A percentile compares a stretch with the other conserved stretches of the same genome.
Evolutionary conservation across 2,329 filamentous ascomycete genomes (phyloP).

Genomic region (Ophiostoma australiae): DNA sequence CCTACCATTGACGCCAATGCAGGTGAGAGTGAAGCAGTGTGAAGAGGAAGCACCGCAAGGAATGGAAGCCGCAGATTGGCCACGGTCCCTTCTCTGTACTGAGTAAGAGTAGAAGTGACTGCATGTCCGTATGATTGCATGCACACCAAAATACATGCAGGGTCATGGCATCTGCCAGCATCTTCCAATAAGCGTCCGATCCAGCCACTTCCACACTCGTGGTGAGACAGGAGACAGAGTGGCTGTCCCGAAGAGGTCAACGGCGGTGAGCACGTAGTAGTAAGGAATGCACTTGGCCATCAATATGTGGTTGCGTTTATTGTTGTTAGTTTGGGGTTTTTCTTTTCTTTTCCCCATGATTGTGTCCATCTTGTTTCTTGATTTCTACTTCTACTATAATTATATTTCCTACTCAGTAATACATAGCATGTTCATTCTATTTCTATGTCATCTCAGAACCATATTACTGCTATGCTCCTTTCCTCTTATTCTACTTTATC

Average conservation of each 20-base stretch:
- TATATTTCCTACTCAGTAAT: no score
- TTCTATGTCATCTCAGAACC: no score
- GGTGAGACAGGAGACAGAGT: background rate
- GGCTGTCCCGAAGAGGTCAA: background rate
- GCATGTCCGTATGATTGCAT: background rate
- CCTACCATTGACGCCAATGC: slow-evolving; percentile 2
- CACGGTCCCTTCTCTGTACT: background rate
- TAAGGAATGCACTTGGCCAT: no score
- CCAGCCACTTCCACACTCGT: background rate
- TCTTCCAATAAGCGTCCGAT: slow-evolving; percentile 3
- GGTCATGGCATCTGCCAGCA: background rate
- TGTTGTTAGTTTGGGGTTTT: background rate
- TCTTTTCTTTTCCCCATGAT: background rate
- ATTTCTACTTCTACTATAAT: background rate
- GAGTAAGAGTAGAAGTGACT: background rate
- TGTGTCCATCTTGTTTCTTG: background rate
- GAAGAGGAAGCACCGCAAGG: background rate
- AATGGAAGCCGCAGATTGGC: background rate
- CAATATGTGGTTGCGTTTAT: background rate
- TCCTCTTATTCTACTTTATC: background rate
- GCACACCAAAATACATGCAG: background rate
- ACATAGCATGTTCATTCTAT: no score
- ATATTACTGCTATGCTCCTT: no score
- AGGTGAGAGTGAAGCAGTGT: background rate
- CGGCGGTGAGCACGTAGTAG: background rate